Conservation (phyloP, 352 stramenopile species). For the Globisporangium nagaii region DNA sequence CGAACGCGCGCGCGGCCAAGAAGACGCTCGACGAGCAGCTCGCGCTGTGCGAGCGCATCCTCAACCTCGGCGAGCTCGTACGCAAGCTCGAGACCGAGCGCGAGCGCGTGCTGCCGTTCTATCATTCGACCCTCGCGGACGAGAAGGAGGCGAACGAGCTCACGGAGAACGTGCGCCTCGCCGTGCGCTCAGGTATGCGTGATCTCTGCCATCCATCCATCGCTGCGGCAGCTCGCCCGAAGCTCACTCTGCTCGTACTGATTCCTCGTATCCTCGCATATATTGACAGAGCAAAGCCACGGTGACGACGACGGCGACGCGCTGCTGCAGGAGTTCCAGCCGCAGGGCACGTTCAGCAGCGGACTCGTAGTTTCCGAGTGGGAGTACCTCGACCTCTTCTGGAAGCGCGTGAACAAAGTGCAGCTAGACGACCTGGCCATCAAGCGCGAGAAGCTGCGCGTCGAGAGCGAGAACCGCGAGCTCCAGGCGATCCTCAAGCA, state of each 20-base stretch:
- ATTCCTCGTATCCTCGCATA: too few species aligned
- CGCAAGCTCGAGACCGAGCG: conserved; percentile 90
- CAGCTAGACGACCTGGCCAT: conserved; percentile 90
- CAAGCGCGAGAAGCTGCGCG: conserved; percentile 76
- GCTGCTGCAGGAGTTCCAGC: conserved; percentile 49
- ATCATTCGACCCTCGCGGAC: conserved; percentile 53
- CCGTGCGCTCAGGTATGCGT: conserved; percentile 28
- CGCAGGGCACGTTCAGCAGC: conserved; percentile 42
- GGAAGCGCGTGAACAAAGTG: conserved; percentile 94
- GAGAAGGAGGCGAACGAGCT: conserved; percentile 58
- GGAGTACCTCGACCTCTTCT: conserved; percentile 90
- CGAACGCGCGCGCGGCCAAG: conserved; percentile 74
- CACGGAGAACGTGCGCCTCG: conserved; percentile 52
- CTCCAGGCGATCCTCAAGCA: conserved; percentile 89
- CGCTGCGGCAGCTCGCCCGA: conserved; percentile 10
- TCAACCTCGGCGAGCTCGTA: conserved; percentile 87
- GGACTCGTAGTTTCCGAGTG: conserved; percentile 59
- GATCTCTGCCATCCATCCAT: conserved; percentile 8
- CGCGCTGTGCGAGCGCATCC: conserved; percentile 76
- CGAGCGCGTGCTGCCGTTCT: conserved; percentile 89
- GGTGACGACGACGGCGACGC: conserved; percentile 31
- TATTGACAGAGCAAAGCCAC: conserved; percentile 28
- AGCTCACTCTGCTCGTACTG: too few species aligned
- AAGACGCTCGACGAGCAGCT: conserved; percentile 62
- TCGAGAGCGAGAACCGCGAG: conserved; percentile 87